These are phyloP conservation scores for Tetrahymena elliotti DNA, from an alignment of 73 alveolate species.

Conservation along the genomic window DNA sequence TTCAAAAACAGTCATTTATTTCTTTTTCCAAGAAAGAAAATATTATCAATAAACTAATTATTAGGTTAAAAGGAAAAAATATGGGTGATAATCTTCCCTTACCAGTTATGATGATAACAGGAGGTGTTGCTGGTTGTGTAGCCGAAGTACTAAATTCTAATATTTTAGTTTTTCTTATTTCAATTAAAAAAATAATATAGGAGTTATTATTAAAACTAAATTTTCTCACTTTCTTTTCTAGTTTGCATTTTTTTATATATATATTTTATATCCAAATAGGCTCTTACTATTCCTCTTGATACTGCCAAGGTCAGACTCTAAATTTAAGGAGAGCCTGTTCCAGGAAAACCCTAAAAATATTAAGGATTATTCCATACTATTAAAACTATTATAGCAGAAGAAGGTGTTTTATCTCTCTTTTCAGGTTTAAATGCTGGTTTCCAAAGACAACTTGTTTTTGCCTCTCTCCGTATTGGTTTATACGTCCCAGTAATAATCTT, in stretches of 20 bases:
- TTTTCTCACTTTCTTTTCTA: not conserved
- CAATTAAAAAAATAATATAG: not conserved
- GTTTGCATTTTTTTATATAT: no score
- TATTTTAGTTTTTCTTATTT: not conserved
- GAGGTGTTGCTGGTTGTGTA: constrained; percentile 43
- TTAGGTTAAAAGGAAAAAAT: not conserved
- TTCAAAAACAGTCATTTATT: not conserved
- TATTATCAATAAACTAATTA: not conserved
- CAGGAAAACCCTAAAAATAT: constrained; percentile 41
- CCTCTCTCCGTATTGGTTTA: constrained; percentile 59
- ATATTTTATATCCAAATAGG: not conserved
- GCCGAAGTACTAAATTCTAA: constrained; percentile 1
- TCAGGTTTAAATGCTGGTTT: constrained; percentile 60
- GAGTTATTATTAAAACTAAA: not conserved
- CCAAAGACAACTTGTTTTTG: constrained; percentile 56
- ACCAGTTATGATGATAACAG: constrained; percentile 35
- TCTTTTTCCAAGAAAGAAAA: not conserved
- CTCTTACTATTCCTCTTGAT: constrained; percentile 57
- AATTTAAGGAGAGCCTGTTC: constrained; percentile 37
- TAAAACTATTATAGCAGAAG: constrained; percentile 40
- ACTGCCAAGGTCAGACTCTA: constrained; percentile 68
- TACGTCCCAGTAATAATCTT: constrained; percentile 53
- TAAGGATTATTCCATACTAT: constrained; percentile 46
- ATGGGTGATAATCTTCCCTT: constrained; percentile 30
- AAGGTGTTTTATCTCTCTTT: constrained; percentile 50